phyloP scores from a whole-genome alignment of 1,284 basidiomycete species.

The Fomes fomentarius region DNA sequence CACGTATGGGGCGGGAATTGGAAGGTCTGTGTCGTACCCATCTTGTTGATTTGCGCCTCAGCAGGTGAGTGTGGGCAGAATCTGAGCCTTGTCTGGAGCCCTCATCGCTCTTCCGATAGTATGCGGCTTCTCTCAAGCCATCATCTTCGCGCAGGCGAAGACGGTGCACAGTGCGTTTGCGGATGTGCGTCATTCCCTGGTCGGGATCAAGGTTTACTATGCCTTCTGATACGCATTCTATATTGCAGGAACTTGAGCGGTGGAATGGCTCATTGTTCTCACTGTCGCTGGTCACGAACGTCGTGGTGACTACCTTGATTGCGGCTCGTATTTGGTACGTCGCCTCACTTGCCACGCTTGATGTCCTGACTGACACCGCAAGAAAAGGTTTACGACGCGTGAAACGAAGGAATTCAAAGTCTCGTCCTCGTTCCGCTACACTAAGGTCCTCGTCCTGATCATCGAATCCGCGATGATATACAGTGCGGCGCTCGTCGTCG shows the following conservation, averaged over 20 bases:
- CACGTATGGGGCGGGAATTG: constrained; percentile 41
- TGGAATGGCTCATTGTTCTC: constrained; percentile 44
- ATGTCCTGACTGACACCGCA: neutral
- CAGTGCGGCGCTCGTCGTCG: constrained; percentile 40
- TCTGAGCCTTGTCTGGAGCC: neutral
- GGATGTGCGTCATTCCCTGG: constrained; percentile 8
- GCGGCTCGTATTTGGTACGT: constrained; percentile 40
- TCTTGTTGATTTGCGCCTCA: constrained; percentile 37
- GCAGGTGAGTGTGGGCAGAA: constrained; percentile 30
- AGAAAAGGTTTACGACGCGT: constrained; percentile 35
- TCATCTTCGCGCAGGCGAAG: constrained; percentile 38
- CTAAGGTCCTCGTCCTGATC: constrained; percentile 38
- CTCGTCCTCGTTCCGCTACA: constrained; percentile 32
- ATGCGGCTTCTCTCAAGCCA: constrained; percentile 40
- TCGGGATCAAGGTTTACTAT: too few species aligned
- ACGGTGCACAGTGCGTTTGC: constrained; percentile 39
- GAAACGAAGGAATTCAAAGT: constrained; percentile 16
- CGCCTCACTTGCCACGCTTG: neutral
- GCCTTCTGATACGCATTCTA: neutral
- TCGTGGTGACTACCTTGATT: constrained; percentile 39
- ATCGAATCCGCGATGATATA: constrained; percentile 46
- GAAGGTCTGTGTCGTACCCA: constrained; percentile 36
- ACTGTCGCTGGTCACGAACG: constrained; percentile 42
- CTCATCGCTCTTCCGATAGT: constrained; percentile 30
- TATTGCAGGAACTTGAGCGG: constrained; percentile 14